These are phyloP conservation scores for Secale cereale DNA, from an alignment of 176 grass and related monocot genomes.

Conservation along the genomic window DNA sequence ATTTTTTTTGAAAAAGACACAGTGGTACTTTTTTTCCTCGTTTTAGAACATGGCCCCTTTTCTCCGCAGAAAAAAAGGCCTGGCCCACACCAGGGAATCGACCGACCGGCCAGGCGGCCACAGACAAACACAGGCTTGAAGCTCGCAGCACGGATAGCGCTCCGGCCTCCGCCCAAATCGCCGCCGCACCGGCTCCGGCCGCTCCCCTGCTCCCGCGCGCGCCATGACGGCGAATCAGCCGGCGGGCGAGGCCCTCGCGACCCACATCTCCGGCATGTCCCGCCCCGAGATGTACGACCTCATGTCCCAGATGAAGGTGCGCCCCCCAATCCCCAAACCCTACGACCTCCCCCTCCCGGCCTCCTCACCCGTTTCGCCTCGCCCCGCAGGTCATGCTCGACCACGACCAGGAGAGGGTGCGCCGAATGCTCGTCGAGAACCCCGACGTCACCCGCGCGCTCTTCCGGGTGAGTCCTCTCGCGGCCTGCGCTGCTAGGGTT, in stretches of 20 bases:
- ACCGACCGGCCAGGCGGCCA: neutral
- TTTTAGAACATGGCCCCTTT: neutral
- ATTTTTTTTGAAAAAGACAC: too few species aligned
- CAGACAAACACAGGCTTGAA: neutral
- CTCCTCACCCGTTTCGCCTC: neutral
- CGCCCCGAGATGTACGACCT: constrained; percentile 84
- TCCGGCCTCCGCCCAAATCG: neutral
- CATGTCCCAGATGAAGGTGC: constrained; percentile 89
- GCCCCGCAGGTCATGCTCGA: constrained; percentile 59
- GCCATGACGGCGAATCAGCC: constrained; percentile 63
- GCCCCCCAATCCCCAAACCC: constrained; percentile 21
- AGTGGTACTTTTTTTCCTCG: neutral
- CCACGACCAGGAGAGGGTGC: constrained; percentile 77
- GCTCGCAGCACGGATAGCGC: neutral
- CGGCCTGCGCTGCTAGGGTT: neutral
- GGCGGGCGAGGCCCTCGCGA: constrained; percentile 54
- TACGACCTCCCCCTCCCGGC: neutral
- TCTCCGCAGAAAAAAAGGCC: neutral
- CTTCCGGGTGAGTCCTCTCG: constrained; percentile 60
- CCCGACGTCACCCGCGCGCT: constrained; percentile 82
- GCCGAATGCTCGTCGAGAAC: constrained; percentile 87
- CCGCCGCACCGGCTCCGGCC: constrained; percentile 3
- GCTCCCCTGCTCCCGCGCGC: neutral
- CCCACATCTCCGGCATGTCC: constrained; percentile 70
- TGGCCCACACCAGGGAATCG: neutral